Conservation (phyloP, 768 basidiomycete species). For the Dioszegia hungarica region DNA sequence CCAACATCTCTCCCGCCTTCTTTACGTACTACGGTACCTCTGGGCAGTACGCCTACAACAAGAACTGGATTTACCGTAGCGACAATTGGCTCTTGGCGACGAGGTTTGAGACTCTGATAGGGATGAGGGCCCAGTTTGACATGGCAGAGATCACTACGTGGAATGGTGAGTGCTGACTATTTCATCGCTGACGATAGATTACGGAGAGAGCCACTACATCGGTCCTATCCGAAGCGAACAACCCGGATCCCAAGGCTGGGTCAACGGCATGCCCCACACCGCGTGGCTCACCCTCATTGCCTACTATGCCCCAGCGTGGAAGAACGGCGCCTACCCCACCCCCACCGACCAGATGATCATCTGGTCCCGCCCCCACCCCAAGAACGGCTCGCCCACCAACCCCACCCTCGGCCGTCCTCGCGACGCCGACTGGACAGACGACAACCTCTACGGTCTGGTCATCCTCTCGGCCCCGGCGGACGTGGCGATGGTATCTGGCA, state of each 20-base stretch:
- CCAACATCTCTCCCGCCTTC: conserved; percentile 46
- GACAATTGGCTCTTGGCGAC: conserved; percentile 49
- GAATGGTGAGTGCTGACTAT: conserved; percentile 42
- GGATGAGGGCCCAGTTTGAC: conserved; percentile 44
- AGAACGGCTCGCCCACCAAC: conserved; percentile 26
- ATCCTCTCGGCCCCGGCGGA: conserved; percentile 21
- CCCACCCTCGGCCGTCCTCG: conserved; percentile 31
- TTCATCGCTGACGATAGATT: conserved; percentile 17
- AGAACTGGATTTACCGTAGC: conserved; percentile 49
- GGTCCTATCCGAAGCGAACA: conserved; percentile 42
- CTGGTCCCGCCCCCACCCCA: conserved; percentile 46
- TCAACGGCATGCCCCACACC: conserved; percentile 42
- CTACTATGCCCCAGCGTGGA: conserved; percentile 46
- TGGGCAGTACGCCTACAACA: conserved; percentile 32
- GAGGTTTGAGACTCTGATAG: conserved; percentile 47
- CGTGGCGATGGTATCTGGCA: conserved; percentile 30
- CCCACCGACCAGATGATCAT: conserved; percentile 37
- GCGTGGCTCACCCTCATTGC: conserved; percentile 22
- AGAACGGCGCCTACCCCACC: conserved; percentile 43
- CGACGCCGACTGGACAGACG: conserved; percentile 32
- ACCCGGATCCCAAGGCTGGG: conserved; percentile 43
- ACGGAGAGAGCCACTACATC: conserved; percentile 45
- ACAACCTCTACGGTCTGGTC: conserved; percentile 43
- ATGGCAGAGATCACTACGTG: conserved; percentile 49
- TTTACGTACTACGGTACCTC: conserved; percentile 48